Conservation (phyloP, 371 early-diverging fungal genomes). For the Mortierella sp. region DNA sequence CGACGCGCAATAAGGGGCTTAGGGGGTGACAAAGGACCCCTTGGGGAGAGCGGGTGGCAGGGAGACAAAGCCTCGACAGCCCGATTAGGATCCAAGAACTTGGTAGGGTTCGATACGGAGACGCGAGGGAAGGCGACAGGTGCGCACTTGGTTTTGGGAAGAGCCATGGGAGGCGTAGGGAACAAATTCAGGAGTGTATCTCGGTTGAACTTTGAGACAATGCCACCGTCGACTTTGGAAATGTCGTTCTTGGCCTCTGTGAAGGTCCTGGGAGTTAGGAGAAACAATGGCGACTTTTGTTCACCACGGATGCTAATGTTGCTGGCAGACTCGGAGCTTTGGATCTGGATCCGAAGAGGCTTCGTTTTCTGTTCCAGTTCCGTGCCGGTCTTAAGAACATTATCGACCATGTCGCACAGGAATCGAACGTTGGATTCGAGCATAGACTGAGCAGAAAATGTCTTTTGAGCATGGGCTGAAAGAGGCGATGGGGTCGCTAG, state of each 20-base stretch:
- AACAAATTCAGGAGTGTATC: conserved; percentile 35
- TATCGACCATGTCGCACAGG: conserved; percentile 49
- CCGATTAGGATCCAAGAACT: background rate
- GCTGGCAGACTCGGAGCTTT: background rate
- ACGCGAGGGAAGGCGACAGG: background rate
- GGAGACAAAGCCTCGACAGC: background rate
- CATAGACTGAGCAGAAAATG: conserved; percentile 10
- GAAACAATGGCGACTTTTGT: conserved; percentile 14
- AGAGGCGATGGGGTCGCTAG: background rate
- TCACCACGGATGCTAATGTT: background rate
- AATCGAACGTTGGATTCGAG: conserved; percentile 37
- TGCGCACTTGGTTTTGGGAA: background rate
- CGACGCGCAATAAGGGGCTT: background rate
- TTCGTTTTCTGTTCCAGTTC: background rate
- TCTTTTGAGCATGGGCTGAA: background rate
- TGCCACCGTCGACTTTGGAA: conserved; percentile 16
- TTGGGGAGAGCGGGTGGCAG: conserved; percentile 12
- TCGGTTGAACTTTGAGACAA: conserved; percentile 26
- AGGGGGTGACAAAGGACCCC: background rate
- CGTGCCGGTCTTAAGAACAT: conserved; percentile 7
- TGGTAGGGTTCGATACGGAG: background rate
- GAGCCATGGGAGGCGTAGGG: conserved; percentile 30
- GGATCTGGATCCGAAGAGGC: conserved; percentile 12
- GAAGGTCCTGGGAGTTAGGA: conserved; percentile 27
- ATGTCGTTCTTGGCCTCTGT: conserved; percentile 20